A percentile compares a stretch with the other conserved stretches of the same genome.
These are phyloP conservation scores for Tricholoma sp. DNA, from an alignment of 768 basidiomycete species.

Conservation along the genomic window DNA sequence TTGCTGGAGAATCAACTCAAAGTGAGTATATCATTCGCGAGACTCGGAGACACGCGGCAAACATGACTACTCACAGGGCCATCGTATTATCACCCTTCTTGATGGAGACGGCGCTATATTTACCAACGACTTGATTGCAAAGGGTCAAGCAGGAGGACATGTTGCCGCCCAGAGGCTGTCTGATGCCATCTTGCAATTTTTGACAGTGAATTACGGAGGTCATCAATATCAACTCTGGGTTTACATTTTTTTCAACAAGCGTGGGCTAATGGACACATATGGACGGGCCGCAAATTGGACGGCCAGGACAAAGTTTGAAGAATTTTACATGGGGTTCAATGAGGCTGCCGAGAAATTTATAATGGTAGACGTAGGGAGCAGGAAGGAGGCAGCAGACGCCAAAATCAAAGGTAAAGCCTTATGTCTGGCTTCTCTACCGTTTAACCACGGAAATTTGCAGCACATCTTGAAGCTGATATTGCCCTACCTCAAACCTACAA, in stretches of 20 bases:
- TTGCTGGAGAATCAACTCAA: conserved; percentile 35
- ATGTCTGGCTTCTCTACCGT: neutral
- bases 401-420: conserved; percentile 60
- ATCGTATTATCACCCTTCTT: conserved; percentile 45
- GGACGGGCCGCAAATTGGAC: conserved; percentile 30
- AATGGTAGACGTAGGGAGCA: conserved; percentile 64
- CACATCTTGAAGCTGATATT: conserved; percentile 56
- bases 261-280: conserved; percentile 52
- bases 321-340: conserved; percentile 66
- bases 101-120: conserved; percentile 69
- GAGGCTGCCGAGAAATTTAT: conserved; percentile 61
- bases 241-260: conserved; percentile 61
- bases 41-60: neutral
- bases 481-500: conserved; percentile 57
- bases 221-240: conserved; percentile 53
- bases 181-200: conserved; percentile 31
- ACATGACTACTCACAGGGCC: conserved; percentile 26
- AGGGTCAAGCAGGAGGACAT: conserved; percentile 55
- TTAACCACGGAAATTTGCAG: conserved; percentile 19
- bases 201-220: conserved; percentile 28
- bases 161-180: conserved; percentile 46
- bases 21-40: conserved; percentile 17
- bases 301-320: conserved; percentile 46
- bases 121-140: conserved; percentile 41
- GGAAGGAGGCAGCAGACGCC: conserved; percentile 70